Evolutionary conservation across 306 rosid species (phyloP), one percentile per base, ranked within the genome.

Genomic region (Cicer pinnatifidum): DNA sequence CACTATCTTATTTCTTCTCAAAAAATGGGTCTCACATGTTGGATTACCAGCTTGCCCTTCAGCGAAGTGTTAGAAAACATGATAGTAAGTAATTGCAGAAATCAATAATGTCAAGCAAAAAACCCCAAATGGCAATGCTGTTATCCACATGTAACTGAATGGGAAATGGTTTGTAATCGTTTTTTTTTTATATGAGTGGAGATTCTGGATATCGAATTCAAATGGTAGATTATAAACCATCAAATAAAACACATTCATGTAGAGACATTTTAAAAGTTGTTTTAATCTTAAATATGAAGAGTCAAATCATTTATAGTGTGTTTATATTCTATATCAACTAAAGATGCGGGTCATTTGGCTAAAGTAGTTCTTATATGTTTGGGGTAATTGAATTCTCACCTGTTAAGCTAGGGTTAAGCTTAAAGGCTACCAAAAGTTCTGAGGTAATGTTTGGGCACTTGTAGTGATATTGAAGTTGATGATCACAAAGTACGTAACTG

Each of bases 11-110:
- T 80, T 91, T 93, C 85, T 93, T 93, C 89, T 89, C 98, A 23
- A 90, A 89, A 86, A 85, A 86, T 81, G 98, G 98, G 62, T 80
- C 85, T 75, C 97, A 92, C 83, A 87, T 81, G 82, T 81, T 71
- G 62, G 97, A 90, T 73, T 92, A 86, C 80, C 98, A 92, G 90
- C 95, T 92, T 84, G 91, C 91, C 72, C 68, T 92, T 70, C 98
- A 84, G 56, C 86, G 88, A 77, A 54, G 72, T 65, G 79, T 89
- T 52, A 92, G 82, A 83, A 87, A 84, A 85, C 90, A 86, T 71
- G 80, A 86, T 75, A 91, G 98, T 93, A 82, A 87, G 88, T 70
- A 73, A 23, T 77, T 68, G 38, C 67, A 47, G 70, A 75, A 43
- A 53, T 53, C 41, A 45, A 47, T 67, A 46, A 61, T 60, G 54